Conservation (phyloP, 345 rosid species). For the Eucalyptus brandiana region DNA sequence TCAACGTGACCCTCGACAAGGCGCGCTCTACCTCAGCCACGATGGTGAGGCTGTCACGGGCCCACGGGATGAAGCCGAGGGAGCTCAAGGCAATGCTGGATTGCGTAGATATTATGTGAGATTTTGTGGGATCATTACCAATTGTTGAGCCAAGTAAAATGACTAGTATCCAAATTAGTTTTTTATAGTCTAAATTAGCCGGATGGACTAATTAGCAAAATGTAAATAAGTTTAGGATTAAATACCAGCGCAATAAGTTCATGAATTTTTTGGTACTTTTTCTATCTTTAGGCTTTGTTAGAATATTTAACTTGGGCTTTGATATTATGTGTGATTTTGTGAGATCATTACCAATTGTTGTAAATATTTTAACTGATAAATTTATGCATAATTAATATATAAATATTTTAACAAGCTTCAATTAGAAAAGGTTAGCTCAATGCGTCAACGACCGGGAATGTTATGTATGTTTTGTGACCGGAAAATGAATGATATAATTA, state of each 20-base stretch:
- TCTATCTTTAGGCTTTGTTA: neutral
- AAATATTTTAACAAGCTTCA: neutral
- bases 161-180: too few species aligned
- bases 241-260: too few species aligned
- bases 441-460: neutral
- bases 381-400: neutral
- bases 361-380: too few species aligned
- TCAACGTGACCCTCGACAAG: constrained; percentile 1
- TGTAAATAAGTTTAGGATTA: too few species aligned
- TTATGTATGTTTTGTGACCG: neutral
- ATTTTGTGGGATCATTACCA: too few species aligned
- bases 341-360: neutral
- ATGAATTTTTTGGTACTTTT: too few species aligned
- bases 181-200: too few species aligned
- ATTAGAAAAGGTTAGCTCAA: neutral
- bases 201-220: too few species aligned
- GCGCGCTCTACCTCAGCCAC: neutral
- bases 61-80: neutral
- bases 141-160: too few species aligned
- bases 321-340: too few species aligned
- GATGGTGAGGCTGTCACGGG: constrained; percentile 1
- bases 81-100: constrained; percentile 12
- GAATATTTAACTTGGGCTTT: accelerated
- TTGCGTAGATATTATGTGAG: neutral
- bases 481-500: neutral